Percentiles rank a stretch among this genome's conserved stretches.
Evolutionary conservation across 2,329 filamentous ascomycete species (phyloP).

Genomic region (Penicillium sp.): DNA sequence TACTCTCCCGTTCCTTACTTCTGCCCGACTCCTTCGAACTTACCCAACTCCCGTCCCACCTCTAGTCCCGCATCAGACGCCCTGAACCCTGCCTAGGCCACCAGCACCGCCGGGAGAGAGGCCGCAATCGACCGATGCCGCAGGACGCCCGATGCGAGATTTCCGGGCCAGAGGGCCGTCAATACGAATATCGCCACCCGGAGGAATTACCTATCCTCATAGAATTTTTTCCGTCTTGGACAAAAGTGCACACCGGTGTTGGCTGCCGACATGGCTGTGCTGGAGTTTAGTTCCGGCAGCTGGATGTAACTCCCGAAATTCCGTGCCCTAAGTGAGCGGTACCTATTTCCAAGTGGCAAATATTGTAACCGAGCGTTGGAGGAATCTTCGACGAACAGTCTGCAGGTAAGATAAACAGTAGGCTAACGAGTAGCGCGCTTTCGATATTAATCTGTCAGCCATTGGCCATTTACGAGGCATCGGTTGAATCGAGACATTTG

Average conservation of each 20-base stretch:
- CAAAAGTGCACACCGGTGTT: neutral
- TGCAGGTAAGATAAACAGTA: neutral
- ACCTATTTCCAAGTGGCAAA: neutral
- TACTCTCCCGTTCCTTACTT: neutral
- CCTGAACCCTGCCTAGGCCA: neutral
- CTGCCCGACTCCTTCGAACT: neutral
- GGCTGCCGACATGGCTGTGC: neutral
- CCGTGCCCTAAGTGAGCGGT: neutral
- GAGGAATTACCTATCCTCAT: neutral
- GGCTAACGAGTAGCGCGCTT: neutral
- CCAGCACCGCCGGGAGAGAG: neutral
- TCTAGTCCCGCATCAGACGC: neutral
- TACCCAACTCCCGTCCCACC: neutral
- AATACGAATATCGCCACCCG: slow-evolving; percentile 3
- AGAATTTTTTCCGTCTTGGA: neutral
- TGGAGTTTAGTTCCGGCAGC: neutral
- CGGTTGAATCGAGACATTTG: slow-evolving; percentile 7
- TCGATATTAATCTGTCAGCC: neutral
- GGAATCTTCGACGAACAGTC: neutral
- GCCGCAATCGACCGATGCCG: neutral
- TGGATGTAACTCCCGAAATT: slow-evolving; percentile 12
- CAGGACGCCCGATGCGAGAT: neutral
- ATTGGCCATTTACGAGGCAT: neutral
- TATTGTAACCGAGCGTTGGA: neutral
- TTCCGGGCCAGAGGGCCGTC: neutral